phyloP scores from a whole-genome alignment of 2,329 filamentous ascomycete genomes.

The Colletotrichum tofieldiae region DNA sequence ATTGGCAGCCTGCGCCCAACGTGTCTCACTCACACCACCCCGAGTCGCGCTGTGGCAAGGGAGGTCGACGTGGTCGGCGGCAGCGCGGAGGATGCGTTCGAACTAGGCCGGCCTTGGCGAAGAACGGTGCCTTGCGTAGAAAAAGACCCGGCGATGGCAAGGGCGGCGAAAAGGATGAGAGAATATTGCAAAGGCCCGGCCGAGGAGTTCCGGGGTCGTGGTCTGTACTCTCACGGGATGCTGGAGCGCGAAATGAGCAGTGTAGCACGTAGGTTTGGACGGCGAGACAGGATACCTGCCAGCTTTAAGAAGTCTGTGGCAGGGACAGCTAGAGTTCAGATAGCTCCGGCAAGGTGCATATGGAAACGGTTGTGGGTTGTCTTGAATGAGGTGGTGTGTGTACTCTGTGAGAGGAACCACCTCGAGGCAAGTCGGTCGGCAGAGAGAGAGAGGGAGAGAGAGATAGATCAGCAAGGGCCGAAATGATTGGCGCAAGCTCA shows the following conservation, averaged over 20 bases:
- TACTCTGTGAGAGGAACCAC: constrained; percentile 30
- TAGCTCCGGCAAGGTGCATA: constrained; percentile 30
- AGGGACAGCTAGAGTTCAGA: constrained; percentile 30
- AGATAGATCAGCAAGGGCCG: constrained; percentile 35
- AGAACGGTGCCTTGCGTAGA: not conserved
- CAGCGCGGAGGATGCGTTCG: constrained; percentile 6
- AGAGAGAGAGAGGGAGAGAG: constrained; percentile 17
- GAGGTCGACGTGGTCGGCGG: constrained; percentile 24
- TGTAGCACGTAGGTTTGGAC: constrained; percentile 18
- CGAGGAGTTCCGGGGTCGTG: not conserved
- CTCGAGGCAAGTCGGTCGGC: constrained; percentile 24
- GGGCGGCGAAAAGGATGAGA: constrained; percentile 3
- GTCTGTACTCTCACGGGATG: constrained; percentile 4
- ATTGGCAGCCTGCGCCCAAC: constrained; percentile 38
- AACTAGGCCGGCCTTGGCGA: constrained; percentile 1
- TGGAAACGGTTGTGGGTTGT: constrained; percentile 7
- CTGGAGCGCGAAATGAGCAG: constrained; percentile 12
- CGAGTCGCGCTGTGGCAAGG: constrained; percentile 37
- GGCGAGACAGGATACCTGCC: constrained; percentile 22
- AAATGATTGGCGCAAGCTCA: constrained; percentile 37
- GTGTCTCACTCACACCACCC: constrained; percentile 42
- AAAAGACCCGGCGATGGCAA: not conserved
- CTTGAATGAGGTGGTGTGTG: constrained; percentile 19
- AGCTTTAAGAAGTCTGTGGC: constrained; percentile 27
- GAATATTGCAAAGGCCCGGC: not conserved